Conservation (phyloP, 495 filamentous ascomycete species). For the Lasiosphaeria ovina region DNA sequence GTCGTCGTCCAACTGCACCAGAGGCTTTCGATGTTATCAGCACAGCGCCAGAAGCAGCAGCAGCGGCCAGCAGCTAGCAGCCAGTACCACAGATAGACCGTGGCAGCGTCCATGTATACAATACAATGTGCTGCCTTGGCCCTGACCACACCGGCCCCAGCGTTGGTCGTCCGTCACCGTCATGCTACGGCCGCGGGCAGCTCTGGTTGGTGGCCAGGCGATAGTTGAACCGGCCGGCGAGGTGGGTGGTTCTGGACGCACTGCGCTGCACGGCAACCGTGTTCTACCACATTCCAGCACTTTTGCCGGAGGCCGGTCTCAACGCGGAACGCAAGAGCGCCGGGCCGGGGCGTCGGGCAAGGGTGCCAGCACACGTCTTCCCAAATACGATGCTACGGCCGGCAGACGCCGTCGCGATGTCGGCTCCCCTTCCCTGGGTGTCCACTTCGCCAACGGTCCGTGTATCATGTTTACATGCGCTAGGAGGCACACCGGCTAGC, state of each 20-base stretch:
- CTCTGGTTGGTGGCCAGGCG: not conserved
- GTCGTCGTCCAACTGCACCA: too few relatives aligned
- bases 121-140: too few relatives aligned
- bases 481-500: too few relatives aligned
- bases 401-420: not conserved
- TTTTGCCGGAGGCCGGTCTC: not conserved
- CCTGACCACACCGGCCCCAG: not conserved
- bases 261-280: not conserved
- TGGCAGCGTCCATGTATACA: too few relatives aligned
- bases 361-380: slow-evolving; percentile 2
- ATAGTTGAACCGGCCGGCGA: not conserved
- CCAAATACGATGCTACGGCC: not conserved
- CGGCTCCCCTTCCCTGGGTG: too few relatives aligned
- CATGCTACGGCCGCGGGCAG: not conserved
- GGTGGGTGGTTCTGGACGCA: not conserved
- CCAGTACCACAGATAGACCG: too few relatives aligned
- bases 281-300: not conserved
- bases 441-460: too few relatives aligned
- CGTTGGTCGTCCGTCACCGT: not conserved
- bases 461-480: too few relatives aligned
- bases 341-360: not conserved
- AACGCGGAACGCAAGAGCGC: slow-evolving; percentile 1
- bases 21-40: too few relatives aligned
- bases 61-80: too few relatives aligned
- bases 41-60: too few relatives aligned